Evolutionary conservation across 257 asterid species (phyloP).

Genomic region (Scutellaria minor): DNA sequence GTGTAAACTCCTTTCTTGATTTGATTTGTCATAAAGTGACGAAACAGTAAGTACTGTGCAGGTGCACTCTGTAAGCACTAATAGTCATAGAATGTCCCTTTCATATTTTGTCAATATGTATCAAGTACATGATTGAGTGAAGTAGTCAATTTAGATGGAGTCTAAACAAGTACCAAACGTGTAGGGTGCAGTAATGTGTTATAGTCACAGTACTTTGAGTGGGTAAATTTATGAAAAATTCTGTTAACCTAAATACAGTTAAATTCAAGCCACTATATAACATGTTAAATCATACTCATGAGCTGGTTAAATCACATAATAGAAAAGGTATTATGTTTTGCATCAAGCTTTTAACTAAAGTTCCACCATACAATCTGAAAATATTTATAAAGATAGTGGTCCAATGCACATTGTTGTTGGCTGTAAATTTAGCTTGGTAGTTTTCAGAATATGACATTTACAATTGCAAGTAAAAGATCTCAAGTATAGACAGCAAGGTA

Average conservation of each 20-base stretch:
- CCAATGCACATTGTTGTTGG: no score
- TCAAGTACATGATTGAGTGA: no score
- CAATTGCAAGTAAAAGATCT: no score
- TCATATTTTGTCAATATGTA: not conserved
- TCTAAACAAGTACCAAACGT: no score
- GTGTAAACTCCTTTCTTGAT: constrained; percentile 6
- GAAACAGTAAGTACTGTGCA: not conserved
- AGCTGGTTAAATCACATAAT: constrained; percentile 4
- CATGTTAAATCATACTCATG: no score
- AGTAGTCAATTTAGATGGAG: no score
- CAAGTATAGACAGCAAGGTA: no score
- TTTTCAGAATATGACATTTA: no score
- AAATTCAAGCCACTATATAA: constrained; percentile 11
- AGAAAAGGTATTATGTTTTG: not conserved
- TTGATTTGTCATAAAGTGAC: constrained; percentile 9
- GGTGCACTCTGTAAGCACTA: constrained; percentile 18
- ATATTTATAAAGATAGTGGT: no score
- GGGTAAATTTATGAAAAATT: not conserved
- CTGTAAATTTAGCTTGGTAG: no score
- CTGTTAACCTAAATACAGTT: not conserved
- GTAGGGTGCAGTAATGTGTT: no score
- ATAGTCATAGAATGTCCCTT: not conserved
- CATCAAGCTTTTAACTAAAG: not conserved
- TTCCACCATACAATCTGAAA: no score
- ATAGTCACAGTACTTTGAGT: not conserved